These are phyloP conservation scores for Diaporthe longicolla DNA, from an alignment of 2,329 filamentous ascomycete species.

Conservation along the genomic window DNA sequence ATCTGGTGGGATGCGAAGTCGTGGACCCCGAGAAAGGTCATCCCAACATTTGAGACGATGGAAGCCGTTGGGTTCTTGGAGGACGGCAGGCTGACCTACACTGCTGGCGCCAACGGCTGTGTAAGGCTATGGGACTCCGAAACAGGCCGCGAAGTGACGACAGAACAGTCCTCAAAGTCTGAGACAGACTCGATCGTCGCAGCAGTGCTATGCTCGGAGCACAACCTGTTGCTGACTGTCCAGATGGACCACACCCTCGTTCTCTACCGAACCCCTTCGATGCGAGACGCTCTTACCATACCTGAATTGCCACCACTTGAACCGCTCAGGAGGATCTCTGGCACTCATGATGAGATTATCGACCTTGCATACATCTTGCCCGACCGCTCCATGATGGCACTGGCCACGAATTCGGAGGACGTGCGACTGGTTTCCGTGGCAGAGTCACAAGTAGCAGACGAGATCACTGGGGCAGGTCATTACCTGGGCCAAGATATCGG, in stretches of 20 bases:
- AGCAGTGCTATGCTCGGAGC: slow-evolving; percentile 74
- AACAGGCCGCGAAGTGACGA: slow-evolving; percentile 83
- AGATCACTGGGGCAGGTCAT: slow-evolving; percentile 50
- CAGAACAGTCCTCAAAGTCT: slow-evolving; percentile 74
- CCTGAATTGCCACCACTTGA: slow-evolving; percentile 57
- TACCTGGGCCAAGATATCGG: slow-evolving; percentile 94
- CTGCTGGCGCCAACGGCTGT: slow-evolving; percentile 86
- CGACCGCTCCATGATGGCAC: slow-evolving; percentile 84
- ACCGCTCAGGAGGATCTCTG: slow-evolving; percentile 85
- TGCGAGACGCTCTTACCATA: slow-evolving; percentile 52
- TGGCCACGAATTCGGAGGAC: slow-evolving; percentile 96
- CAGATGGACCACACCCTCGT: slow-evolving; percentile 92
- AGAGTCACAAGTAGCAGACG: slow-evolving; percentile 52
- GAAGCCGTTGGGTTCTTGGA: slow-evolving; percentile 87
- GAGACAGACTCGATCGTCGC: slow-evolving; percentile 79
- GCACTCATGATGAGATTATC: slow-evolving; percentile 97
- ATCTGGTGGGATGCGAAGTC: slow-evolving; percentile 90
- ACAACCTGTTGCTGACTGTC: slow-evolving; percentile 83
- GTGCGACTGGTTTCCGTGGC: slow-evolving; percentile 85
- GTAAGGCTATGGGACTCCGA: slow-evolving; percentile 87
- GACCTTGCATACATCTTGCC: slow-evolving; percentile 89
- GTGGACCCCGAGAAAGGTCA: slow-evolving; percentile 86
- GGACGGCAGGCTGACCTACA: slow-evolving; percentile 80
- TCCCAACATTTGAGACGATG: slow-evolving; percentile 87
- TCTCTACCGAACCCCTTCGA: slow-evolving; percentile 71